These are phyloP conservation scores for Coemansia sp. DNA, from an alignment of 192 early-diverging fungal species.

Conservation along the genomic window DNA sequence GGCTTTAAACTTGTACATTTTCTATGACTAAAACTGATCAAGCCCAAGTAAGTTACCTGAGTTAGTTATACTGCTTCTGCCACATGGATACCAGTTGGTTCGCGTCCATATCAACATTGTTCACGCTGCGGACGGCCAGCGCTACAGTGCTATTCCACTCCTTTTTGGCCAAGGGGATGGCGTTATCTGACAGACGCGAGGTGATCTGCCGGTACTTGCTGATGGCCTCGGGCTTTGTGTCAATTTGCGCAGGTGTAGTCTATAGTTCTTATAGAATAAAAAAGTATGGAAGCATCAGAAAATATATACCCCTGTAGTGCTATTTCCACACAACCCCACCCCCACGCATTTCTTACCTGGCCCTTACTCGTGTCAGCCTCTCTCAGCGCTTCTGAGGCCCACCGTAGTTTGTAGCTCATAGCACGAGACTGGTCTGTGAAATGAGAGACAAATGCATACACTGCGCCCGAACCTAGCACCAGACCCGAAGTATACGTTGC, in stretches of 20 bases:
- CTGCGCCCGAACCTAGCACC: conserved; percentile 41
- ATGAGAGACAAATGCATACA: conserved; percentile 42
- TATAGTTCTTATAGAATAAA: neutral
- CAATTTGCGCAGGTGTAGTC: conserved; percentile 23
- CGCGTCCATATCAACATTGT: conserved; percentile 23
- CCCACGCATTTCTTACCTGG: conserved; percentile 16
- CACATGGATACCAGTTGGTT: conserved; percentile 15
- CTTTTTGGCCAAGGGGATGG: conserved; percentile 45
- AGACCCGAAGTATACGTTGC: conserved; percentile 50
- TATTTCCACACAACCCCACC: neutral
- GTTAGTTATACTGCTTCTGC: neutral
- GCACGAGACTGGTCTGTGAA: conserved; percentile 38
- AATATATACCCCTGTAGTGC: neutral
- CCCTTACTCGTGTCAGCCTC: conserved; percentile 16
- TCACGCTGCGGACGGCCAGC: conserved; percentile 13
- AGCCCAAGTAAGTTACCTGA: neutral
- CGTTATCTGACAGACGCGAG: conserved; percentile 34
- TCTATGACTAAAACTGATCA: neutral
- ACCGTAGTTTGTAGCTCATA: conserved; percentile 33
- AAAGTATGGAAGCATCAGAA: neutral
- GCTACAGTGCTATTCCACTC: conserved; percentile 39
- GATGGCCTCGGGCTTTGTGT: conserved; percentile 24
- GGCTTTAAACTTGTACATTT: conserved; percentile 1
- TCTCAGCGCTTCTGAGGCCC: conserved; percentile 33
- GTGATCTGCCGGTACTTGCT: conserved; percentile 31